These are phyloP conservation scores for Cyberlindnera veronae DNA, from an alignment of 805 yeast genomes.

Conservation along the genomic window DNA sequence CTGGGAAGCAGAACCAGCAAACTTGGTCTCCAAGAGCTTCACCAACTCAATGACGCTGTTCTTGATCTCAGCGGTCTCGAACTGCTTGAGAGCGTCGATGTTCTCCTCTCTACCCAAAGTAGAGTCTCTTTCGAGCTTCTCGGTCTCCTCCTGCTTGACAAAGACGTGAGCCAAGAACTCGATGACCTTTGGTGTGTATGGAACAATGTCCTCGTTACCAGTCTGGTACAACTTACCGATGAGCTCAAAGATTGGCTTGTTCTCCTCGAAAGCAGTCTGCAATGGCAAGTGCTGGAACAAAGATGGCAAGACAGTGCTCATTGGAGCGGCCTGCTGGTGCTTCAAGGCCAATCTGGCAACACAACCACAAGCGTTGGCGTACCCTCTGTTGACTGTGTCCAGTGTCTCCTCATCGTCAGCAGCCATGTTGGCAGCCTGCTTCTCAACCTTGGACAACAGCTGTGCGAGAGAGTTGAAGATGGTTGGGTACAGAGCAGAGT, in stretches of 20 bases:
- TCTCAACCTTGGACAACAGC: slow-evolving; percentile 74
- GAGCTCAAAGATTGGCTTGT: slow-evolving; percentile 81
- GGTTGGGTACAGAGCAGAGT: slow-evolving; percentile 60
- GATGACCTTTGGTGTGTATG: slow-evolving; percentile 57
- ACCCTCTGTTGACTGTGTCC: slow-evolving; percentile 77
- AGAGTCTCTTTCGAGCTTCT: slow-evolving; percentile 64
- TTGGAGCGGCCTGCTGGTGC: slow-evolving; percentile 68
- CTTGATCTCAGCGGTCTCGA: slow-evolving; percentile 65
- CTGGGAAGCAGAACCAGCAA: slow-evolving; percentile 58
- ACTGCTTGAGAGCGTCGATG: slow-evolving; percentile 74
- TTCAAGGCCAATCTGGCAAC: slow-evolving; percentile 87
- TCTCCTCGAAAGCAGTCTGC: slow-evolving; percentile 86
- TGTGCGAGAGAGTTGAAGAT: slow-evolving; percentile 67
- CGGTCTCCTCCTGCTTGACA: slow-evolving; percentile 69
- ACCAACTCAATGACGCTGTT: slow-evolving; percentile 64
- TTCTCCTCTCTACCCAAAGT: slow-evolving; percentile 85
- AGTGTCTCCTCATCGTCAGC: slow-evolving; percentile 72
- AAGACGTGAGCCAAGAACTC: slow-evolving; percentile 69
- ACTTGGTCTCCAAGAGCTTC: slow-evolving; percentile 65
- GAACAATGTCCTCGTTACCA: slow-evolving; percentile 51
- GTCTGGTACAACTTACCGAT: slow-evolving; percentile 68
- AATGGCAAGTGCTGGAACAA: slow-evolving; percentile 80
- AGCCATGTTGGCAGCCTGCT: slow-evolving; percentile 49
- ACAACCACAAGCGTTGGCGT: slow-evolving; percentile 96
- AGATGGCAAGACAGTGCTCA: slow-evolving; percentile 70